A percentile compares a stretch with the other conserved stretches of the same genome.
Conservation (phyloP, 192 early-diverging fungal genomes). For the Diversispora eburnea region DNA sequence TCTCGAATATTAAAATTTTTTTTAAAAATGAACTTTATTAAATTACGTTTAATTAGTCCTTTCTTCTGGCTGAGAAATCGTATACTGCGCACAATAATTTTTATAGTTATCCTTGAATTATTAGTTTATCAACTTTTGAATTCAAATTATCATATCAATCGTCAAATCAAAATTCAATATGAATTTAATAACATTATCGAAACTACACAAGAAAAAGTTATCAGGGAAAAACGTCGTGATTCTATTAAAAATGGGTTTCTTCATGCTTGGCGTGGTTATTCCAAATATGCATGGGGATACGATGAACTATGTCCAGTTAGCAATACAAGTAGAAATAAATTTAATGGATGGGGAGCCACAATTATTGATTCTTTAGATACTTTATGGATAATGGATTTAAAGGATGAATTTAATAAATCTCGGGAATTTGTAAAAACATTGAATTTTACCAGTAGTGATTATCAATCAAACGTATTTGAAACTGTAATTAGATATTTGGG, state of each 20-base stretch:
- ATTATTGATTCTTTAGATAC: slow-evolving; percentile 89
- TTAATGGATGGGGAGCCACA: slow-evolving; percentile 65
- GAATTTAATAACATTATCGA: not conserved
- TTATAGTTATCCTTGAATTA: no score
- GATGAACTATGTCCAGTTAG: slow-evolving; percentile 60
- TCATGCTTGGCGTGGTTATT: slow-evolving; percentile 77
- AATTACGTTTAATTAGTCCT: no score
- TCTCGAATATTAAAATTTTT: no score
- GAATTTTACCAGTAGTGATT: slow-evolving; percentile 46
- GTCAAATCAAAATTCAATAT: not conserved
- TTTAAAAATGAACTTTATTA: no score
- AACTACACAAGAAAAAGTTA: not conserved
- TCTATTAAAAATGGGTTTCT: slow-evolving; percentile 59
- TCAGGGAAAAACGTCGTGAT: slow-evolving; percentile 21
- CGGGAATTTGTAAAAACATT: slow-evolving; percentile 60
- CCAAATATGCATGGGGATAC: slow-evolving; percentile 69
- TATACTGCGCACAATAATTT: no score
- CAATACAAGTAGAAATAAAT: slow-evolving; percentile 32
- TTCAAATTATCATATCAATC: not conserved
- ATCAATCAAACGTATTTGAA: slow-evolving; percentile 73
- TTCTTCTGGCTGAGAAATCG: no score
- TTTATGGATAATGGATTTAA: slow-evolving; percentile 78
- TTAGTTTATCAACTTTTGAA: no score
- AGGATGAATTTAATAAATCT: slow-evolving; percentile 72
- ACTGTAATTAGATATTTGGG: slow-evolving; percentile 73